Percentiles rank a stretch among this genome's conserved stretches.
phyloP scores from a whole-genome alignment of 768 basidiomycete genomes.

The Tylopilus balloui region DNA sequence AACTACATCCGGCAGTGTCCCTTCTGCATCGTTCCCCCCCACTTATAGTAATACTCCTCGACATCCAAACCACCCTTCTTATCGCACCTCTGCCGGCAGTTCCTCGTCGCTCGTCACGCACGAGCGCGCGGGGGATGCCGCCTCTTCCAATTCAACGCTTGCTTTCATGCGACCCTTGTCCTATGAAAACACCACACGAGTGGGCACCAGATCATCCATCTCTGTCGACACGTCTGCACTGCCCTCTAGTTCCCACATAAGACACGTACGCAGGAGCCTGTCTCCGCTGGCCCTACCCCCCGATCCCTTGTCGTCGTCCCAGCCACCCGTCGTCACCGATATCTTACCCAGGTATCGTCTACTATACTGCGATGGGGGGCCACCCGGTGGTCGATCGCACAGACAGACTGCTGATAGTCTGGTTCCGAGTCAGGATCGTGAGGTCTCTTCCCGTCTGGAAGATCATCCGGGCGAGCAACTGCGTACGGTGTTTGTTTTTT shows the following conservation, averaged over 20 bases:
- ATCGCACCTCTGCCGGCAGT: conserved; percentile 16
- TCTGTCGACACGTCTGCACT: conserved; percentile 7
- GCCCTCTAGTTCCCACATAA: conserved; percentile 7
- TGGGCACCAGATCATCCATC: conserved; percentile 8
- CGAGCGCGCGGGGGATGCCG: conserved; percentile 15
- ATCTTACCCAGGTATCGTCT: conserved; percentile 14
- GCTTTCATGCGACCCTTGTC: conserved; percentile 18
- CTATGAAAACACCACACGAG: conserved; percentile 11
- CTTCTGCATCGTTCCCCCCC: conserved; percentile 19
- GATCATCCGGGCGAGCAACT: conserved; percentile 7
- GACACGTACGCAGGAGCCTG: conserved; percentile 21
- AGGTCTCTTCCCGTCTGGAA: conserved; percentile 2
- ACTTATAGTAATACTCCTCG: conserved; percentile 22
- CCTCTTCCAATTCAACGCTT: conserved; percentile 7
- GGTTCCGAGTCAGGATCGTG: conserved; percentile 2
- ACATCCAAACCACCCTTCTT: conserved; percentile 22
- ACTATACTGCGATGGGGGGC: background rate
- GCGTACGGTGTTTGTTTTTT: conserved; percentile 6
- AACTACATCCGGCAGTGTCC: conserved; percentile 11
- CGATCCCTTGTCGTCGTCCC: conserved; percentile 10
- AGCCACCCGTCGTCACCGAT: conserved; percentile 14
- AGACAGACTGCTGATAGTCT: conserved; percentile 7
- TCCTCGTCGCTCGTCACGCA: conserved; percentile 13
- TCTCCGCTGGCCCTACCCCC: conserved; percentile 25
- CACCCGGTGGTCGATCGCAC: background rate